Evolutionary conservation across 768 basidiomycete species (phyloP).

Genomic region (Podaxis sp.): DNA sequence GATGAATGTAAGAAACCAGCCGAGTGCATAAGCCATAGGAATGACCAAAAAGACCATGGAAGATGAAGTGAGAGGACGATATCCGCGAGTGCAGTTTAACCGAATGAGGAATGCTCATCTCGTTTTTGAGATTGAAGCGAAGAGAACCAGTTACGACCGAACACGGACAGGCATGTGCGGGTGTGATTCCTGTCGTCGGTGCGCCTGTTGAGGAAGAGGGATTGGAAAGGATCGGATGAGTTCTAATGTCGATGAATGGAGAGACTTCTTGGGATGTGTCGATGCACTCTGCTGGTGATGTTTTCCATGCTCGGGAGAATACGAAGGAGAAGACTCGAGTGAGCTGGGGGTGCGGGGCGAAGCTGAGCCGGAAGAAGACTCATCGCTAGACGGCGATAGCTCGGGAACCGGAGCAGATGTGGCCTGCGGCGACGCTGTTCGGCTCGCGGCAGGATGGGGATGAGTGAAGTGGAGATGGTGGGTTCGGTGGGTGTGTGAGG

Average conservation of each 20-base stretch:
- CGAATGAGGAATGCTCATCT: not conserved
- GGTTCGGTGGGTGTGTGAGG: slow-evolving; percentile 15
- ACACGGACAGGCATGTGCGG: slow-evolving; percentile 10
- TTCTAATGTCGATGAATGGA: slow-evolving; percentile 37
- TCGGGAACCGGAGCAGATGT: slow-evolving; percentile 10
- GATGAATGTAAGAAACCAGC: slow-evolving; percentile 1
- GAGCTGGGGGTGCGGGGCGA: slow-evolving; percentile 25
- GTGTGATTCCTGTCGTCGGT: slow-evolving; percentile 15
- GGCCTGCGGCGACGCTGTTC: not conserved
- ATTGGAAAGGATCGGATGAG: slow-evolving; percentile 46
- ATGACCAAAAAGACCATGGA: slow-evolving; percentile 6
- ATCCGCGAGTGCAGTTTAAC: not conserved
- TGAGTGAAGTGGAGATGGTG: slow-evolving; percentile 18
- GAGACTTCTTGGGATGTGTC: slow-evolving; percentile 14
- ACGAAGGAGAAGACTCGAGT: slow-evolving; percentile 18
- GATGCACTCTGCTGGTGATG: slow-evolving; percentile 9
- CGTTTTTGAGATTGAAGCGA: not conserved
- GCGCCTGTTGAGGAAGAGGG: slow-evolving; percentile 26
- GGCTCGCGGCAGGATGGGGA: slow-evolving; percentile 19
- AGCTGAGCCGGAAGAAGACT: slow-evolving; percentile 22
- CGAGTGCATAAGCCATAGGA: slow-evolving; percentile 5
- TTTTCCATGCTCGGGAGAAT: slow-evolving; percentile 15
- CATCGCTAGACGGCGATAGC: slow-evolving; percentile 17
- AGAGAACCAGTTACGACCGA: not conserved
- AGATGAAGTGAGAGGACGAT: not conserved